Evolutionary conservation across 2,329 filamentous ascomycete species (phyloP), one percentile per base, ranked within the genome.

Genomic region (Beauveria varroae): DNA sequence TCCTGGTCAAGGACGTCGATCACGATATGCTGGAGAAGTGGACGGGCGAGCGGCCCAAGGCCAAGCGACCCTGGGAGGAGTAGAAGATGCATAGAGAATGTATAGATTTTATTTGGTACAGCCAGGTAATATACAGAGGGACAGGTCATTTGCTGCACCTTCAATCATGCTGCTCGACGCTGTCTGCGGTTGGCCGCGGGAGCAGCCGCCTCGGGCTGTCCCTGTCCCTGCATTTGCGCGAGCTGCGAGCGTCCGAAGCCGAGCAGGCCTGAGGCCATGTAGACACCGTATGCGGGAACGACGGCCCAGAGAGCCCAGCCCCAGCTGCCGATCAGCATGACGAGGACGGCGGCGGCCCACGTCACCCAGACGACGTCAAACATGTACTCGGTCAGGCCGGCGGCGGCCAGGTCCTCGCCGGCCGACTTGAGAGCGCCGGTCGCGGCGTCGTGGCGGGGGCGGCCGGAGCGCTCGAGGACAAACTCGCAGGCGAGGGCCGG

Each of bases 351-450:
- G 59, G 87, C 89, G 12, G 85, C 86, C 87, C 93, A 97, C 0
- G 92, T 97, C 78, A 96, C 91, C 84, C 96, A 98, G 58, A 96
- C 79, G 55, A 96, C 85, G 76, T 99, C 95, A 83, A 96, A 99
- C 89, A 98, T 91, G 79, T 96, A 98, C 76, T 97, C 95, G 12
- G 93, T 98, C 78, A 99, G 77, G 5, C 95, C 95, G 40, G 88
- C 83, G 10, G 91, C 90, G 58, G 89, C 86, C 57, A 99, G 84
- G 73, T 99, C 95, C 72, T 98, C 93, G 49, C 95, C 93, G 0
- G 90, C 80, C 37, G 82, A 85, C 72, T 85, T 86, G 64, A 98
- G 79, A n/a, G 87, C 81, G 16, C 80, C 82, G 53, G 85, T 86
- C 28, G 78, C 76, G 24, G 86, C 72, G 66, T 86, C 84, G 71